These are phyloP conservation scores for Immersiella caudata DNA, from an alignment of 495 filamentous ascomycete species.

Conservation along the genomic window DNA sequence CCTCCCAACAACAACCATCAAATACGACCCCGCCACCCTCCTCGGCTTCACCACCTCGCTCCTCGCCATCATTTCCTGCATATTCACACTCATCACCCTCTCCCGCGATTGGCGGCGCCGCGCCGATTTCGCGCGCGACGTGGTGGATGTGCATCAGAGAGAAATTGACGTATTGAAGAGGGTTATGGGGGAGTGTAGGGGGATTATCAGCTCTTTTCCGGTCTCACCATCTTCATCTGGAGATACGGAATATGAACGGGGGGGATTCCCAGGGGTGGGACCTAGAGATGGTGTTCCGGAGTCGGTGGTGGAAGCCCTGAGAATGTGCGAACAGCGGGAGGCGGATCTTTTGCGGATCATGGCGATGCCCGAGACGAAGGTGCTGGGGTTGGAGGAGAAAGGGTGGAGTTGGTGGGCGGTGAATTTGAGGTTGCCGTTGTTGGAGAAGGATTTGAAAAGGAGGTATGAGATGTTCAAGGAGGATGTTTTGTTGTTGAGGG, in stretches of 20 bases:
- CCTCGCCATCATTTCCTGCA: slow-evolving; percentile 1
- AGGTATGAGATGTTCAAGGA: slow-evolving; percentile 12
- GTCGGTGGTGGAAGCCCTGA: neutral
- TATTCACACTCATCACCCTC: neutral
- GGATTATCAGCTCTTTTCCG: neutral
- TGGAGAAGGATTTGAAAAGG: slow-evolving; percentile 5
- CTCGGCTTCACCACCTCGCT: slow-evolving; percentile 4
- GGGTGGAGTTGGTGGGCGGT: neutral
- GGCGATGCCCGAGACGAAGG: neutral
- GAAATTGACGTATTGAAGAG: neutral
- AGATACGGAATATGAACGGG: neutral
- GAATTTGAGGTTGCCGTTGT: slow-evolving; percentile 1
- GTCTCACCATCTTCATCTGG: too few species aligned
- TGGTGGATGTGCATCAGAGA: slow-evolving; percentile 1
- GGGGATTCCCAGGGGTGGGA: too few species aligned
- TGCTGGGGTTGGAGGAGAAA: neutral
- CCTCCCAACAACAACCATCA: neutral
- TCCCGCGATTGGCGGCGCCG: slow-evolving; percentile 8
- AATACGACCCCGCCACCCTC: slow-evolving; percentile 1
- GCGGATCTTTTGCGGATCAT: neutral
- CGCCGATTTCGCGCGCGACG: slow-evolving; percentile 7
- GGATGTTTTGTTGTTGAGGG: slow-evolving; percentile 9
- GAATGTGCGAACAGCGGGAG: slow-evolving; percentile 3
- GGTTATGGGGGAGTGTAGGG: neutral
- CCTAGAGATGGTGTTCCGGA: neutral